A percentile compares a stretch with the other conserved stretches of the same genome.
phyloP scores from a whole-genome alignment of 2,329 filamentous ascomycete species.

The Dactylellina sp. region DNA sequence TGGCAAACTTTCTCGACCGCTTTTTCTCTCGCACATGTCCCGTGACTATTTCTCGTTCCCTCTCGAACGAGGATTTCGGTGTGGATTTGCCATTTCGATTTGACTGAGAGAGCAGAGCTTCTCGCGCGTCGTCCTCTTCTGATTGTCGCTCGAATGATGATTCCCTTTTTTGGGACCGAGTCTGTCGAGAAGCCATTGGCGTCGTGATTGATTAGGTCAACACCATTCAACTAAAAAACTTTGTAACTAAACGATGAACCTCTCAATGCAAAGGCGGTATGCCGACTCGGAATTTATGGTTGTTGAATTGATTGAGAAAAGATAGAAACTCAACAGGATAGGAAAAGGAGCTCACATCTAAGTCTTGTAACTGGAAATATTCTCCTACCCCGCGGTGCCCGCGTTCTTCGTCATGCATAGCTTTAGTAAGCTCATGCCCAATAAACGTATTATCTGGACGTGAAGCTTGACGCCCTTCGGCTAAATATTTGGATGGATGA shows the following conservation, averaged over 20 bases:
- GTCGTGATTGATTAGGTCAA: not conserved
- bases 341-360: constrained; percentile 12
- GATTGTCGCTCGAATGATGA: constrained; percentile 24
- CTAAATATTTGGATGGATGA: constrained; percentile 1
- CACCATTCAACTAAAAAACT: not conserved
- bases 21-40: constrained; percentile 16
- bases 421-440: constrained; percentile 33
- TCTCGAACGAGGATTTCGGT: constrained; percentile 29
- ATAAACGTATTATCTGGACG: constrained; percentile 4
- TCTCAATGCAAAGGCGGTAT: too few relatives aligned
- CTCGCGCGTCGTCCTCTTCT: constrained; percentile 27
- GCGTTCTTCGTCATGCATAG: constrained; percentile 37
- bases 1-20: constrained; percentile 15
- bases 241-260: too few relatives aligned
- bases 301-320: not conserved
- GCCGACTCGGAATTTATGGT: too few relatives aligned
- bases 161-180: constrained; percentile 20
- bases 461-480: constrained; percentile 4
- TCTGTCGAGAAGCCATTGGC: constrained; percentile 40
- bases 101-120: constrained; percentile 25
- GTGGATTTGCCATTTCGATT: constrained; percentile 12
- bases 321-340: not conserved
- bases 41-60: constrained; percentile 12
- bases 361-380: constrained; percentile 23
- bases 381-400: constrained; percentile 27